Evolutionary conservation across 1,284 basidiomycete genomes (phyloP).

Genomic region (Trametes hirsuta): DNA sequence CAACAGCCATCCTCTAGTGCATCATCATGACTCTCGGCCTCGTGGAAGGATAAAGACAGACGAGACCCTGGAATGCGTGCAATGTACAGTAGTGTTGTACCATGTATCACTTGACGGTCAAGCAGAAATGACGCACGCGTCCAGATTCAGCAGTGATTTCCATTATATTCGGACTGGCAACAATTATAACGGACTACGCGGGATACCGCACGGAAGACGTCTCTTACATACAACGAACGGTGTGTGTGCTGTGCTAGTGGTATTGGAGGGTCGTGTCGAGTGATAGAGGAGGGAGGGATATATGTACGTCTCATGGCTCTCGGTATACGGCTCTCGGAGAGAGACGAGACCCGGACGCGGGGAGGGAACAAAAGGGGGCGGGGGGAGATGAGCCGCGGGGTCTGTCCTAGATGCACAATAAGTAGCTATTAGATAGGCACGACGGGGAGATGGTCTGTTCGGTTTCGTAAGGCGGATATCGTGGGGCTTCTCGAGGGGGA

Average conservation of each 20-base stretch:
- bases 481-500: conserved; percentile 2
- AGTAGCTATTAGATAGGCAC: conserved; percentile 17
- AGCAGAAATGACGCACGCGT: too few relatives aligned
- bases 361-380: not conserved
- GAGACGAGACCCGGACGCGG: not conserved
- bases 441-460: not conserved
- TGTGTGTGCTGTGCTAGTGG: not conserved
- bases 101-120: too few relatives aligned
- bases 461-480: conserved; percentile 2
- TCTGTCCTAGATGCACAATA: conserved; percentile 24
- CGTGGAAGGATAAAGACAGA: not conserved
- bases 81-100: too few relatives aligned
- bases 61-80: not conserved
- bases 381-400: not conserved
- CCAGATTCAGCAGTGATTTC: too few relatives aligned
- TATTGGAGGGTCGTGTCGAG: not conserved
- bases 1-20: not conserved
- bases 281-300: too few relatives aligned
- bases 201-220: not conserved
- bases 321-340: not conserved
- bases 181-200: conserved; percentile 2
- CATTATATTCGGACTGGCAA: too few relatives aligned
- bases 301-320: not conserved
- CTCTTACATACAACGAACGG: conserved; percentile 23
- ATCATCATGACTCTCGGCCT: too few relatives aligned